These are phyloP conservation scores for Castanea mollissima DNA, from an alignment of 306 rosid genomes.

Conservation along the genomic window DNA sequence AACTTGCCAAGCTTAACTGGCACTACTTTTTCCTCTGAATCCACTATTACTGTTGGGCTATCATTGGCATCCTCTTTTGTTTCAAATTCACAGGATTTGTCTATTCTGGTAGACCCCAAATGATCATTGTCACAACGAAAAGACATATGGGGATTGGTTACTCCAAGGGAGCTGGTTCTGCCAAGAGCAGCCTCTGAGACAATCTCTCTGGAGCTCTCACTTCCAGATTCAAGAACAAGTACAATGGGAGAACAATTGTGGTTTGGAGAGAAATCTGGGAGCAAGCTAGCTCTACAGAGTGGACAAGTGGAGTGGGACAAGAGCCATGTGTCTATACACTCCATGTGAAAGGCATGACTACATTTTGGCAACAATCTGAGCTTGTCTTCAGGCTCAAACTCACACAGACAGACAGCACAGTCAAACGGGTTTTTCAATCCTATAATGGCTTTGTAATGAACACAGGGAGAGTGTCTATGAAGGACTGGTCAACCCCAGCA, in stretches of 20 bases:
- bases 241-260: slow-evolving; percentile 56
- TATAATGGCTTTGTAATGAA: slow-evolving; percentile 73
- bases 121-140: slow-evolving; percentile 30
- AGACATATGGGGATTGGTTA: slow-evolving; percentile 42
- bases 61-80: slow-evolving; percentile 27
- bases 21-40: slow-evolving; percentile 54
- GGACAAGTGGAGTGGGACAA: slow-evolving; percentile 97
- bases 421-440: slow-evolving; percentile 88
- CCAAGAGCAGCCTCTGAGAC: slow-evolving; percentile 37
- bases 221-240: slow-evolving; percentile 86
- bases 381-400: slow-evolving; percentile 77
- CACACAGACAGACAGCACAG: slow-evolving; percentile 94
- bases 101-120: slow-evolving; percentile 35
- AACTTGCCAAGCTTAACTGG: slow-evolving; percentile 85
- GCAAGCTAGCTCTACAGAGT: slow-evolving; percentile 71
- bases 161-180: slow-evolving; percentile 49
- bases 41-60: slow-evolving; percentile 5
- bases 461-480: slow-evolving; percentile 81
- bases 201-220: slow-evolving; percentile 76
- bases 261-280: slow-evolving; percentile 57
- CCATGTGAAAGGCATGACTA: slow-evolving; percentile 93
- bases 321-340: slow-evolving; percentile 94
- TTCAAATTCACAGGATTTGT: slow-evolving; percentile 39
- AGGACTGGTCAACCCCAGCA: slow-evolving; percentile 94
- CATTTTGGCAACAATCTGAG: slow-evolving; percentile 91